A percentile compares a stretch with the other conserved stretches of the same genome.
Evolutionary conservation across 169 alveolate species (phyloP).

Genomic region (Fabrea salina): DNA sequence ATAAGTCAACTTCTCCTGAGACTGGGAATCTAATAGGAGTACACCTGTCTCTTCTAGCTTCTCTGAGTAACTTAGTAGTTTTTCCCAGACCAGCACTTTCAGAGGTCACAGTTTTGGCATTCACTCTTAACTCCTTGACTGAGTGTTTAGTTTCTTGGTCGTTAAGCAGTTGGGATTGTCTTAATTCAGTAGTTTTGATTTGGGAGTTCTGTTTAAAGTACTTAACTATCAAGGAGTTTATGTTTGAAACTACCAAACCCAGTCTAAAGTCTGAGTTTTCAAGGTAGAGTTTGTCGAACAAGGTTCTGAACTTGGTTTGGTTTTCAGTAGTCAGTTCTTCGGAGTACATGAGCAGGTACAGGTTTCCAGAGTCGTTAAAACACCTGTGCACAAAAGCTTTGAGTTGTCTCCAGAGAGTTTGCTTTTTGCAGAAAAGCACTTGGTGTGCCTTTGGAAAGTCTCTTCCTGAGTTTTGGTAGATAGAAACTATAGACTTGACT

Average conservation of each 20-base stretch:
- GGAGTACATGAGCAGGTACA: not conserved
- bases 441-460: not conserved
- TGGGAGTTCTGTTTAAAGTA: not conserved
- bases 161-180: too few species aligned
- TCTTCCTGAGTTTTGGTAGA: not conserved
- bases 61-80: not conserved
- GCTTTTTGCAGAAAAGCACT: conserved; percentile 4
- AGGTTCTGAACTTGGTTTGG: not conserved
- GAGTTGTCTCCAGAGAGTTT: not conserved
- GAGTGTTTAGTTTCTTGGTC: too few species aligned
- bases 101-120: not conserved
- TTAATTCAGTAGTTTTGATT: not conserved
- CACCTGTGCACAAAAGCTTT: not conserved
- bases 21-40: not conserved
- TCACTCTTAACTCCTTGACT: too few species aligned
- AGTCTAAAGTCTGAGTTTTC: too few species aligned
- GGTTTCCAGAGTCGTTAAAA: too few species aligned
- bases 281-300: not conserved
- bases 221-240: too few species aligned
- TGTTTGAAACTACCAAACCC: too few species aligned
- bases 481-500: not conserved
- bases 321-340: conserved; percentile 7
- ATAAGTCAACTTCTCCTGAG: not conserved
- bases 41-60: not conserved
- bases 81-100: conserved; percentile 17